Percentiles rank a stretch among this genome's conserved stretches.
Conservation (phyloP, 352 stramenopile species). For the Phytophthora fragariae region DNA sequence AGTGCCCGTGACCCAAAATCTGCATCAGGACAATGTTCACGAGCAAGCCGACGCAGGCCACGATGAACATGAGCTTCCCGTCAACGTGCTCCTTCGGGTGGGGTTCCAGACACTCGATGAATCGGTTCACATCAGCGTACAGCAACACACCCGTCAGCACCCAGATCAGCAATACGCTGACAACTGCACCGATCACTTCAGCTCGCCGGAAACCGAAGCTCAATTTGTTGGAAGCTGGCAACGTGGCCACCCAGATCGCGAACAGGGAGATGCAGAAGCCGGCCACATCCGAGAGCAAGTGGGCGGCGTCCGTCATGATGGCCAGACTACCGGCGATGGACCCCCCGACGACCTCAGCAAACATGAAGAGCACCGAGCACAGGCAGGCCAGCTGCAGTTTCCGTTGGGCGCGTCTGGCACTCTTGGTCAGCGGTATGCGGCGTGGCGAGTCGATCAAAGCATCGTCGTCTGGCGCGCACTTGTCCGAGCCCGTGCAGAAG, state of each 20-base stretch:
- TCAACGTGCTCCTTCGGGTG: slow-evolving; percentile 85
- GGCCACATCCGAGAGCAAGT: slow-evolving; percentile 66
- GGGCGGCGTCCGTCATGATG: slow-evolving; percentile 90
- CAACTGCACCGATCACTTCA: slow-evolving; percentile 95
- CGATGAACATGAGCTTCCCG: slow-evolving; percentile 95
- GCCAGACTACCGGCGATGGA: slow-evolving; percentile 91
- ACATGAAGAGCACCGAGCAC: slow-evolving; percentile 92
- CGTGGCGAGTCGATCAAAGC: background rate
- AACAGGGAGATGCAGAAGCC: slow-evolving; percentile 69
- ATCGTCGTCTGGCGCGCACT: background rate
- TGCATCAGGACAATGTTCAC: slow-evolving; percentile 96
- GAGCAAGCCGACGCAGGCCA: slow-evolving; percentile 94
- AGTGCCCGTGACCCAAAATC: slow-evolving; percentile 87
- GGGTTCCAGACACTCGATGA: slow-evolving; percentile 69
- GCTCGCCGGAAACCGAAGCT: slow-evolving; percentile 94
- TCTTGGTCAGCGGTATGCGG: slow-evolving; percentile 55
- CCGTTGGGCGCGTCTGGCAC: slow-evolving; percentile 48
- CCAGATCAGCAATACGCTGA: slow-evolving; percentile 91
- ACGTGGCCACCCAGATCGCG: slow-evolving; percentile 60
- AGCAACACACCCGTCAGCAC: slow-evolving; percentile 94
- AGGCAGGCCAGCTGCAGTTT: slow-evolving; percentile 57
- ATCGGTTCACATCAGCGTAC: slow-evolving; percentile 89
- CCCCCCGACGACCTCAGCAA: slow-evolving; percentile 94
- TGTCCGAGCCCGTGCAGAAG: background rate
- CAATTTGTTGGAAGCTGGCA: slow-evolving; percentile 62